Base-by-base conservation (phyloP, 768 basidiomycete genomes). In the Rhodotorula toruloides region DNA sequence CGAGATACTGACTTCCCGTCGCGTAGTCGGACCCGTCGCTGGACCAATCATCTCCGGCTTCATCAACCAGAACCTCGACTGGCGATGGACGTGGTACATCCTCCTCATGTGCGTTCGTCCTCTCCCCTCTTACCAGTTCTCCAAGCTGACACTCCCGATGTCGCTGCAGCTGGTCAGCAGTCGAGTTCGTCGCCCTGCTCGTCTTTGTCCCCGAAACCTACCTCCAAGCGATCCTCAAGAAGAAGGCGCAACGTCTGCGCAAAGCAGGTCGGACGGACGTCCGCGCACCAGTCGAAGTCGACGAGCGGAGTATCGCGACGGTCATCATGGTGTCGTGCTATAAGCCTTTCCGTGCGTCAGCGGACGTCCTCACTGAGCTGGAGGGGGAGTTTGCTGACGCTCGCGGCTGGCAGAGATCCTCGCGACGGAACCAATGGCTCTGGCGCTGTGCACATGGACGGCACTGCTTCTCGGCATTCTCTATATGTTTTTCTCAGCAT, bases 51-150 rank as follows among this genome's bases (percentile, higher is more conserved):
- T 87, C 43, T 76, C 81, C 37, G 83, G 86, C 27, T 88, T 89
- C 76, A 86, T 90, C 72, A 88, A 87, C 72, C 83, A 87, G 76
- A 73, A 79, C 44, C 69, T 75, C 3, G 40, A 63, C 43, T 74
- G 74, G 74, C 61, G 74, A 65, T 91, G 89, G 89, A 88, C 88
- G 0, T 91, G 86, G 77, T 84, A 85, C 61, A 77, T 87, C 22
- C 75, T 86, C 62, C 66, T 86, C 3, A 87, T 87, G 43, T 67
- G 53, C 32, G 62, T 13, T 21, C 53, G 4, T 50, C 19, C 36
- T 12, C 32, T 36, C 32, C 46, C 46, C 39, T 21, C 17, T 13
- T 37, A 4, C 19, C 40, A n/a, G n/a, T 46, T 25, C 16, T 48
- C 47, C 5, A 48, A 29, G 25, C 14, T 27, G 40, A 42, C 11